Base-by-base conservation (phyloP, 1,284 basidiomycete genomes). In the Mycosarcoma maydis region DNA sequence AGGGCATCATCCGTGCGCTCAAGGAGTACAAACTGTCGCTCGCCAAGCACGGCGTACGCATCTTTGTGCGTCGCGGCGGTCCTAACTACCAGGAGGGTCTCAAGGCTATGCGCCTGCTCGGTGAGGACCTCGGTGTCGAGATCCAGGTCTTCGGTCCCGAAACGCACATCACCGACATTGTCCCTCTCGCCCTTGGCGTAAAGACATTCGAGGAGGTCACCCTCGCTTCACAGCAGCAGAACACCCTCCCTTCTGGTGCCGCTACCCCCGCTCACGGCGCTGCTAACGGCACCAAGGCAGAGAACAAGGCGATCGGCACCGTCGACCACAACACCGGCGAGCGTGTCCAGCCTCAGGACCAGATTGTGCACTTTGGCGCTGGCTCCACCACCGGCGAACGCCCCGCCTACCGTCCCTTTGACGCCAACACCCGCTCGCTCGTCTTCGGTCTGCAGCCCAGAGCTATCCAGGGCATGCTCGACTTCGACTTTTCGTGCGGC, bases 11-110 rank as follows among this genome's bases (percentile, higher is more conserved):
- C 83, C 92, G 90, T 62, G 95, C 95, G 19, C 87, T 98, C 77
- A 92, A 96, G 86, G 91, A 94, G 85, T 94, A 88, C 88, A 92
- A 94, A 86, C 41, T 59, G 7, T 40, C 68, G 22, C 70, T 81
- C 20, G 65, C 72, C 53, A 72, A 75, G 55, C 64, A 81, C 76
- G 62, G 72, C 27, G 78, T 81, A 27, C 75, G 72, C 55, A 81
- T 81, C 80, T 98, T 92, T 82, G 93, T 98, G 53, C 92, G 95
- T 80, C 94, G 95, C 83, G 96, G 94, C 83, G 95, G 95, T 44
- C 95, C 96, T 73, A 98, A 98, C 88, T 98, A 97, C 87, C 96
- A 98, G 86, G 95, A 98, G 83, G 95, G 94, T 84, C 88, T 98
- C 83, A 96, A 97, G 86, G 94, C 95, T 50, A 98, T 98, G 94